Evolutionary conservation across 2,329 filamentous ascomycete genomes (phyloP), one percentile per base, ranked within the genome.

Genomic region (Achaetomium macrosporum): DNA sequence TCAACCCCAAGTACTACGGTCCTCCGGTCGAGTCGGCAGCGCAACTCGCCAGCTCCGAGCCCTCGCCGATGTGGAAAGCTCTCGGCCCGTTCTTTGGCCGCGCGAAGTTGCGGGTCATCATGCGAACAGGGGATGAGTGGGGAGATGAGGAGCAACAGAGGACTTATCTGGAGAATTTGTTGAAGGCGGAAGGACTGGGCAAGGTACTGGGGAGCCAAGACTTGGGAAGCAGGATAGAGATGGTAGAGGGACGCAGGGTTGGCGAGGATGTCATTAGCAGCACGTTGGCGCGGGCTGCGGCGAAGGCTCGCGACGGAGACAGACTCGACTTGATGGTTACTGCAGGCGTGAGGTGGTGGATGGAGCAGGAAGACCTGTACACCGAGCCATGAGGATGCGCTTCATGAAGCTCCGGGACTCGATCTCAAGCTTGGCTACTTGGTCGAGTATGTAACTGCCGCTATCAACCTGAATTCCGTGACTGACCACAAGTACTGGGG

Each of bases 1-100:
- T 88, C 50, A 74, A 87, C 45, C 78, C 85, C 0, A 88, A 86
- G 65, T 92, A 92, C 69, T 89, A 90, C 64, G 65, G 50, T 57
- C 72, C 63, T 57, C 72, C 63, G 35, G 67, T 51, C 64, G 55
- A 54, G n/a, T 43, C 45, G 3, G 37, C 43, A 1, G 25, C 19
- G 19, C 53, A 40, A 6, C 25, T 50, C 3, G 12, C 30, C 2
- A 47, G 53, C 12, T 49, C 51, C 1, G 41, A 31, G 13, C 11
- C 42, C 9, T 48, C 59, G n/a, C 72, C 64, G 61, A 79, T 85
- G 57, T 73, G 80, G 12, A 68, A 66, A 0, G 78, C 79, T 0
- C 72, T 92, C 2, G 71, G 71, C 1, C 81, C 82, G 0, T 87
- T 90, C 63, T 84, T 91, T 57, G 69, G 71, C 1, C 74, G 74